These are phyloP conservation scores for Rhynchosporium secalis DNA, from an alignment of 2,329 filamentous ascomycete genomes.

Conservation along the genomic window DNA sequence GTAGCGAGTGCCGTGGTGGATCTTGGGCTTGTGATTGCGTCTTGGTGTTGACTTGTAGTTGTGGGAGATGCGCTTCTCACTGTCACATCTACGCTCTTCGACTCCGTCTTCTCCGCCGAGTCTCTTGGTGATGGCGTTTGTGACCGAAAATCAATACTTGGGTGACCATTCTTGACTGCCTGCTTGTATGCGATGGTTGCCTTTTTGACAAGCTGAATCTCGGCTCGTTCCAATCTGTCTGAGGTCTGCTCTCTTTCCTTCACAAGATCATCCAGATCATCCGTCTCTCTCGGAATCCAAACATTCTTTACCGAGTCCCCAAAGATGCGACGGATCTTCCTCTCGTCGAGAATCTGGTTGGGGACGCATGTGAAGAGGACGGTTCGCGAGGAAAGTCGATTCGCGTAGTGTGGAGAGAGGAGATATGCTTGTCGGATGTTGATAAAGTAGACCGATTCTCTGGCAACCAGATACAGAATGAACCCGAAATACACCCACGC, in stretches of 20 bases:
- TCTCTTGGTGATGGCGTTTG: conserved; percentile 12
- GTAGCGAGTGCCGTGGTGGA: conserved; percentile 18
- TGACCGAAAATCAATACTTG: conserved; percentile 37
- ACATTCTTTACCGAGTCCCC: conserved; percentile 62
- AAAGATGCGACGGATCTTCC: conserved; percentile 59
- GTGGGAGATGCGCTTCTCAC: background rate
- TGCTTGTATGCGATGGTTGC: conserved; percentile 58
- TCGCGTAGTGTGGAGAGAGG: conserved; percentile 63
- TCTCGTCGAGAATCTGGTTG: conserved; percentile 56
- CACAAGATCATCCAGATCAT: conserved; percentile 60
- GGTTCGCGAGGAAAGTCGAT: conserved; percentile 64
- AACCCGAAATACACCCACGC: conserved; percentile 67
- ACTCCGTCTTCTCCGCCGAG: conserved; percentile 10
- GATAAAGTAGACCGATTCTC: conserved; percentile 68
- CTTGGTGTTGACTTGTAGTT: background rate
- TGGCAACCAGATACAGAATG: conserved; percentile 64
- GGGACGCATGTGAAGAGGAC: conserved; percentile 69
- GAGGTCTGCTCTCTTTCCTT: conserved; percentile 58
- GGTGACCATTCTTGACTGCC: conserved; percentile 50
- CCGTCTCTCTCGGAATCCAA: conserved; percentile 62
- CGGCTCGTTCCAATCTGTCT: conserved; percentile 62
- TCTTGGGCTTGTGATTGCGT: conserved; percentile 10
- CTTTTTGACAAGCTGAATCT: conserved; percentile 60
- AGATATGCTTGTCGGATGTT: conserved; percentile 69
- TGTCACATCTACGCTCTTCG: conserved; percentile 17